Evolutionary conservation across 2,329 filamentous ascomycete species (phyloP).

Genomic region (Thielaviopsis musarum): DNA sequence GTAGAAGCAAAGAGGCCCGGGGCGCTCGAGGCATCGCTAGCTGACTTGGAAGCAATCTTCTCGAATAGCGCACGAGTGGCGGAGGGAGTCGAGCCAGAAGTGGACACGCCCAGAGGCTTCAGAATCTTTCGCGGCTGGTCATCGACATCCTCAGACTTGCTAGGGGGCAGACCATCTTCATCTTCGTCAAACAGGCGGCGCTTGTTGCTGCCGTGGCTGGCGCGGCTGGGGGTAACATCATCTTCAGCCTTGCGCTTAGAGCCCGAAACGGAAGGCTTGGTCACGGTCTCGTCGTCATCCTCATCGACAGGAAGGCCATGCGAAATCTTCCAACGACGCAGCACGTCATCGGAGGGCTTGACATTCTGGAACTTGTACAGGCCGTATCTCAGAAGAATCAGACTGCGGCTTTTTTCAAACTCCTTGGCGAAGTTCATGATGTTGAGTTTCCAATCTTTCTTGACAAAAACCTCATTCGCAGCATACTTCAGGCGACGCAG

Average conservation of each 20-base stretch:
- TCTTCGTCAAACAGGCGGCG: constrained; percentile 28
- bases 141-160: constrained; percentile 27
- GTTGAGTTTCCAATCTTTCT: constrained; percentile 47
- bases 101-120: constrained; percentile 30
- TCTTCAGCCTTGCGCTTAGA: constrained; percentile 42
- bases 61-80: constrained; percentile 40
- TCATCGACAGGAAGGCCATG: constrained; percentile 33
- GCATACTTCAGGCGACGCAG: constrained; percentile 44
- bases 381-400: constrained; percentile 44
- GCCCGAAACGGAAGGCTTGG: constrained; percentile 19
- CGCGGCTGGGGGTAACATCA: constrained; percentile 25
- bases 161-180: constrained; percentile 19
- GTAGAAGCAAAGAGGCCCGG: constrained; percentile 21
- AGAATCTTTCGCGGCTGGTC: constrained; percentile 33
- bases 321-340: constrained; percentile 40
- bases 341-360: constrained; percentile 38
- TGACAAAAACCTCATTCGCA: constrained; percentile 41
- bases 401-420: constrained; percentile 44
- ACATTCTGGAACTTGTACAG: constrained; percentile 47
- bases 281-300: constrained; percentile 18
- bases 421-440: constrained; percentile 46
- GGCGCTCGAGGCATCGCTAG: constrained; percentile 15
- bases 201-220: constrained; percentile 28
- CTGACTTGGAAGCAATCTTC: constrained; percentile 26
- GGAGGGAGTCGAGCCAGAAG: constrained; percentile 30